Evolutionary conservation across 2,329 filamentous ascomycete species (phyloP), one percentile per base, ranked within the genome.

Genomic region (Exophiala mesophila): DNA sequence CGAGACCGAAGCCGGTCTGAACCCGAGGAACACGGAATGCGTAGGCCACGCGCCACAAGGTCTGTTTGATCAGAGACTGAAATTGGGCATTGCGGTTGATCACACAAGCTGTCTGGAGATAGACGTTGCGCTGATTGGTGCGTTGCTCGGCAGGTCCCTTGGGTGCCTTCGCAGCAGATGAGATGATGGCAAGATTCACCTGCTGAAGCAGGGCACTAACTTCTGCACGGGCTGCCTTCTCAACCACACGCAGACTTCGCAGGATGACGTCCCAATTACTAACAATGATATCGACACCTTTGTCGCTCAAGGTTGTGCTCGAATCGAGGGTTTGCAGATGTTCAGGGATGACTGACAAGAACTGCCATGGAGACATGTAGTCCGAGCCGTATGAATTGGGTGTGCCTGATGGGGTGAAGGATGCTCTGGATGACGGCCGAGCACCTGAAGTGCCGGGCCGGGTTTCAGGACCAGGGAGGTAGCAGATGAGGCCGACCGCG

Each of bases 201-300:
- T 65, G 63, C 47, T 71, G 72, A 51, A 78, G 62, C 7, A 72
- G 61, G 19, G 64, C 65, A 19, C 73, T 57, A 30, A 78, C 74
- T 44, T 74, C 71, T 38, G 68, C 68, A 36, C 71, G 68, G 3
- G 73, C 72, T 10, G 73, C 58, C 40, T 67, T 66, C 53, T 78
- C 73, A 9, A 78, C 60, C 40, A 69, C 71, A 2, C 72, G 73
- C 17, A 79, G 59, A 2, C 73, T 74, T 16, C 76, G 68, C 37
- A 72, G 71, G 45, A 78, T 76, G 48, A 78, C 69, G 55, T 78
- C 74, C 75, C 74, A 78, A 47, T 77, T 73, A 43, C 77, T 72
- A 18, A 75, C 72, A 19, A 78, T 62, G 6, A 74, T 60, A 51
- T 77, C 74, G 9, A 78, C 70, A 8, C 73, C 68, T 42, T 76